Base-by-base conservation (phyloP, 371 early-diverging fungal species). In the Apophysomyces elegans region DNA sequence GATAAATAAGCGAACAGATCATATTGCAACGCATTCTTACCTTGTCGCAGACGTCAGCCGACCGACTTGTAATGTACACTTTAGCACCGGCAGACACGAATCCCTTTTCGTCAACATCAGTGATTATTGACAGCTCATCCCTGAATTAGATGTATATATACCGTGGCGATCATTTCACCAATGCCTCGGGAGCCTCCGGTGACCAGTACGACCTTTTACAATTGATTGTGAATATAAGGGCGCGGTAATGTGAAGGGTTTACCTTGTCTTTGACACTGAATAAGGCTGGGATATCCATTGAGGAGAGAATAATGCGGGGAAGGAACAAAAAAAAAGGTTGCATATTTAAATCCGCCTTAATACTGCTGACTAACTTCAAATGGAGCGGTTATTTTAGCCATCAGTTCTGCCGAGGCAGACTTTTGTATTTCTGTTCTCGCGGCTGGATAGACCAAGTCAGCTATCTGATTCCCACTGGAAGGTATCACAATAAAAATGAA, bases 131-230 rank as follows among this genome's bases (percentile, higher is more conserved):
- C 5, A 14, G 35, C 4, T 38, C 16, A 26, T 38, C 8, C 32
- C 2, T 2, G 32, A 11, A 12, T 16, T 37, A 14, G 26, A 21
- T 50, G 38, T 63, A 26, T 26, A 26, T 26, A 26, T 68, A 74
- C 75, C 14, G 78, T 75, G 32, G 86, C 81, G 50, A 90, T 84
- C 86, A 88, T 86, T 61, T 81, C 74, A n/a, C 90, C 90, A 46
- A 86, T 80, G 21, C 90, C 91, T 50, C 88, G 77, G 43, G 90
- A 87, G 44, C 96, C 96, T 58, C 96, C 96, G n/a, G 94, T 95
- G 32, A 95, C 88, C 32, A 95, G 80, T 36, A 91, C 95, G 12
- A 94, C 89, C 81, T 93, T 77, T 88, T 64, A 26, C 32, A 26
- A 1, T 84, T 78, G 66, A 92, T 87, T 21, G 21, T 50, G 18